Base-by-base conservation (phyloP, 2,329 filamentous ascomycete genomes). In the Xylaria sp. region DNA sequence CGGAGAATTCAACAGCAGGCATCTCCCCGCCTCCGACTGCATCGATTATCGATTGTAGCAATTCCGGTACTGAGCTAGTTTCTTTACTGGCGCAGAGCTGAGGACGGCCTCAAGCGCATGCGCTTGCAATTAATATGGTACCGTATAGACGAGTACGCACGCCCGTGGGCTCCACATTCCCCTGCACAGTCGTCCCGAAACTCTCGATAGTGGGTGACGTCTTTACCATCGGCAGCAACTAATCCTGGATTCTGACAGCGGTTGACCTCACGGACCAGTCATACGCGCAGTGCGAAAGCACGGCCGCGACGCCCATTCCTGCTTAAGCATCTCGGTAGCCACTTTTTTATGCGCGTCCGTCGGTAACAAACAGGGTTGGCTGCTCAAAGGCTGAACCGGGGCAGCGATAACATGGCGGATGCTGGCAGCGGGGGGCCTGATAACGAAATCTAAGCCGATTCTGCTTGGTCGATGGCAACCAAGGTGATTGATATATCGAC, bases 1-100 rank as follows among this genome's bases (percentile, higher is more conserved):
- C 65, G 74, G 81, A 15, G 79, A 78, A 13, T 81, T 80, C 74
- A 81, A 81, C 66, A 76, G 77, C 36, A 80, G 77, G 7, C 72
- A 74, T 22, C 79, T 81, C 72, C 69, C 72, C 25, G 79, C 80
- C 9, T 73, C 77, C 64, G 77, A 79, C 70, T 81, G 80, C 65
- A n/a, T n/a, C n/a, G n/a, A n/a, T n/a, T n/a, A n/a, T n/a, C n/a
- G n/a, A n/a, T n/a, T n/a, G n/a, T n/a, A 72, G 70, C 13, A 71
- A 66, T 7, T 57, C 65, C 29, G 67, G 61, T 20, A 57, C 75
- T 10, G 69, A 75, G 5, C 51, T 47, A 4, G 50, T 65, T 9
- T 65, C 51, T 4, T 54, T 58, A 51, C 53, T 9, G 73, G 73
- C 44, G 71, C 69, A 22, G 63, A 76, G 38, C 70, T 79, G 54